Base-by-base conservation (phyloP, 2,329 filamentous ascomycete species). In the Plectosphaerella cucumerina region DNA sequence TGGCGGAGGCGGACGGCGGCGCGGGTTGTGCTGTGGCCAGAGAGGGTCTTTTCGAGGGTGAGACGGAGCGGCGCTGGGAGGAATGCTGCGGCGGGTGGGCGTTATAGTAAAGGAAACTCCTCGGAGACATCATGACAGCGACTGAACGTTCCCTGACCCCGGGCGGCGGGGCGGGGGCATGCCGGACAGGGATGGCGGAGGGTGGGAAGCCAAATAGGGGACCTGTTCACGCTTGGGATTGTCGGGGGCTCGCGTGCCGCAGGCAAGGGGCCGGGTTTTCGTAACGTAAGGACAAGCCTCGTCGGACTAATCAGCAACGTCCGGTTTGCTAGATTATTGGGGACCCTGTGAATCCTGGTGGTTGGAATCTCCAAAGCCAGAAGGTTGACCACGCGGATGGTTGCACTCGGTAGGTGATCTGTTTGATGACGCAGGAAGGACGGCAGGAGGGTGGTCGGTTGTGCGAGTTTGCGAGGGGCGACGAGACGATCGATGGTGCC, bases 91-190 rank as follows among this genome's bases (percentile, higher is more conserved):
- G 50, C 48, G 54, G 55, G 50, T 56, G 55, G 49, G 47, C 53
- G 52, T 55, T 56, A 53, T 53, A 56, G 53, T 56, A 56, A 48
- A 55, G 53, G 53, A 56, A 56, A 56, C 55, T 56, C 51, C 55
- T 56, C 49, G 55, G 55, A 53, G 55, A 55, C 55, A 56, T 55
- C 55, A 56, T 56, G 50, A 48, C 46, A 45, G 34, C 52, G 51
- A 49, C 53, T 55, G 51, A 49, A 54, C 51, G 50, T 55, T 50
- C 53, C 49, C 49, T 55, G 50, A 34, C 53, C 48, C 53, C 48
- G 51, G 51, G 51, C 48, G 53, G 21, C 52, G 51, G 51, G 47
- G 53, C 53, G 53, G 53, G n/a, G 53, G 53, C 53, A 55, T 44
- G 47, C 53, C 51, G 51, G 53, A 44, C 53, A 12, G 20, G 39